These are phyloP conservation scores for Plasmodium sp. DNA, from an alignment of 169 alveolate species.

Conservation along the genomic window DNA sequence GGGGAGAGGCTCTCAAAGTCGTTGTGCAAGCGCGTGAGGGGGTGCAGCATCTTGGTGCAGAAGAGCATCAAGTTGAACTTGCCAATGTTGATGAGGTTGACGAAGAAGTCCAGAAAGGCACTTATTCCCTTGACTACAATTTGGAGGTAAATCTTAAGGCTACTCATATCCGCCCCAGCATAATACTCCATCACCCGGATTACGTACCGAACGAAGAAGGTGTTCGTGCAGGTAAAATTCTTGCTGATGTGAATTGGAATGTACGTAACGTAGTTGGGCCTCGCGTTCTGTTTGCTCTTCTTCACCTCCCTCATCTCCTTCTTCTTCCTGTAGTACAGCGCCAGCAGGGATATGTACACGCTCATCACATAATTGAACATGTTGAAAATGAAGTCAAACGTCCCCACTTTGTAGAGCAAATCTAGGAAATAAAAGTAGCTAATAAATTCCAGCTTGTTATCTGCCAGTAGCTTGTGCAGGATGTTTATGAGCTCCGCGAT, in stretches of 20 bases:
- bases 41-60: constrained; percentile 62
- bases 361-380: constrained; percentile 75
- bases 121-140: constrained; percentile 47
- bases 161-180: constrained; percentile 11
- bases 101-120: constrained; percentile 53
- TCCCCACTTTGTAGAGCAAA: constrained; percentile 69
- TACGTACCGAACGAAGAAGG: constrained; percentile 63
- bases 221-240: constrained; percentile 73
- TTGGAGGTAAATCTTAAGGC: constrained; percentile 32
- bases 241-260: constrained; percentile 72
- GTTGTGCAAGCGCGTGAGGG: constrained; percentile 35
- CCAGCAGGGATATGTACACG: constrained; percentile 62
- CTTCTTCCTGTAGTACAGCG: constrained; percentile 47
- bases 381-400: constrained; percentile 72
- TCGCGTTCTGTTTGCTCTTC: constrained; percentile 14
- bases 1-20: constrained; percentile 2
- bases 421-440: constrained; percentile 71
- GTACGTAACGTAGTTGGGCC: constrained; percentile 10
- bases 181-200: constrained; percentile 39
- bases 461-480: constrained; percentile 53
- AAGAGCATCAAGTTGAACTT: constrained; percentile 45
- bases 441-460: constrained; percentile 51
- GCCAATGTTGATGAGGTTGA: constrained; percentile 47
- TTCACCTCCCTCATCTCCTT: constrained; percentile 36
- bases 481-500: constrained; percentile 66